Evolutionary conservation across 2,329 filamentous ascomycete genomes (phyloP), one percentile per base, ranked within the genome.

Genomic region (Pseudocercospora macadamiae): DNA sequence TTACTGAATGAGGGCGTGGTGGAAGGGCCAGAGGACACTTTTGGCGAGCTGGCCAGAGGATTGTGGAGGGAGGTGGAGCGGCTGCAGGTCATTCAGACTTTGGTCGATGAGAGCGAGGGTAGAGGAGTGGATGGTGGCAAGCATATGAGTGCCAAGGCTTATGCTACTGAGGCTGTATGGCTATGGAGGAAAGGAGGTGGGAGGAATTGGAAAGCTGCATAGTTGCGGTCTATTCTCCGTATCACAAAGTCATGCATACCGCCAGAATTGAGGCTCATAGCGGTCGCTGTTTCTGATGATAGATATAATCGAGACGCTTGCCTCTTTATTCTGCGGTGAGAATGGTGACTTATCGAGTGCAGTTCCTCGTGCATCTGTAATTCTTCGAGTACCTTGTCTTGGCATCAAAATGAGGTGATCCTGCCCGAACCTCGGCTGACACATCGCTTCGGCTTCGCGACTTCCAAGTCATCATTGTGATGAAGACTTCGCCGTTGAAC

Each of bases 101-200:
- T 97, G 70, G 83, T 89, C 59, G 86, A 89, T 63, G 93, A 95
- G 68, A 90, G 90, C 2, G 83, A 80, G 57, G 81, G 80, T 36
- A 84, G 86, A 52, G 71, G 71, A 8, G 83, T 82, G 60, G 86
- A 86, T 32, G 77, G 80, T 47, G 25, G 87, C 51, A 66, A 62
- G 59, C 93, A 97, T 79, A 79, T 89, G 59, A 93, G 91, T 57
- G 91, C 99, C 51, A 85, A 87, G 68, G 88, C 89, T 0, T 96
- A 93, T 80, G 93, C 93, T 9, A 87, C 89, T 3, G 93, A 97
- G 74, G 93, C 92, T 1, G 77, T 97, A 14, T 97, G 93, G 93
- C 75, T 96, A 61, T 93, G 91, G 91, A 65, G 89, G 81, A 71
- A 89, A 81, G 89, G 89, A 71, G 76, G 87, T 77, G 79, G 84